phyloP scores from a whole-genome alignment of 345 rosid species.

The Heritiera littoralis region DNA sequence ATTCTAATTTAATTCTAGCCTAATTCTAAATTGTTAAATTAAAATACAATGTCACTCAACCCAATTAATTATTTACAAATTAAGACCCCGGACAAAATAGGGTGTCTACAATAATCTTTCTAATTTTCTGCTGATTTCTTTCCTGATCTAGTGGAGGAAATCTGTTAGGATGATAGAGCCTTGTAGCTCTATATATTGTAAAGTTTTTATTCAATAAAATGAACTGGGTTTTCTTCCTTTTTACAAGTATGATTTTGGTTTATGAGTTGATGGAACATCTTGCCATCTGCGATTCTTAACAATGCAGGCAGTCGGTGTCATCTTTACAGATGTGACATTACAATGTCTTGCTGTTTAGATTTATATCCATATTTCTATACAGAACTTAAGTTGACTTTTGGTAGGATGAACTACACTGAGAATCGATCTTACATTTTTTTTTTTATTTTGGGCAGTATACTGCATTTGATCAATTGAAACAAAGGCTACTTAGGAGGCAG shows the following conservation, averaged over 20 bases:
- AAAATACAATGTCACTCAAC: no score
- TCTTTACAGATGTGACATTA: not conserved
- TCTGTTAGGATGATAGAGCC: no score
- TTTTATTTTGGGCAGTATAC: conserved; percentile 61
- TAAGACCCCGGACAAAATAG: no score
- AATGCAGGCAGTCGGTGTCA: not conserved
- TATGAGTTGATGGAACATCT: not conserved
- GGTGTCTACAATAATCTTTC: no score
- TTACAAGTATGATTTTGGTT: not conserved
- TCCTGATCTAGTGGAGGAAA: no score
- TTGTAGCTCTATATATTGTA: no score
- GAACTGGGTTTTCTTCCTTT: no score
- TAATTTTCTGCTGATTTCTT: no score
- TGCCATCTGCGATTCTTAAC: not conserved
- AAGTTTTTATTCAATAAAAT: no score
- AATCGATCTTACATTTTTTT: not conserved
- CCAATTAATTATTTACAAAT: no score
- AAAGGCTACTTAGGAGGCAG: conserved; percentile 46
- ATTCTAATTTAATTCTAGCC: no score
- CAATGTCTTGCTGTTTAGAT: conserved; percentile 5
- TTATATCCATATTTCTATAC: not conserved
- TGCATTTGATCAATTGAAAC: conserved; percentile 92
- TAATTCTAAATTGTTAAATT: no score
- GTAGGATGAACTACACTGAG: conserved; percentile 27
- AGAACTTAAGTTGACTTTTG: not conserved